A percentile compares a stretch with the other conserved stretches of the same genome.
These are phyloP conservation scores for Inonotus hispidus DNA, from an alignment of 1,284 basidiomycete genomes.

Conservation along the genomic window DNA sequence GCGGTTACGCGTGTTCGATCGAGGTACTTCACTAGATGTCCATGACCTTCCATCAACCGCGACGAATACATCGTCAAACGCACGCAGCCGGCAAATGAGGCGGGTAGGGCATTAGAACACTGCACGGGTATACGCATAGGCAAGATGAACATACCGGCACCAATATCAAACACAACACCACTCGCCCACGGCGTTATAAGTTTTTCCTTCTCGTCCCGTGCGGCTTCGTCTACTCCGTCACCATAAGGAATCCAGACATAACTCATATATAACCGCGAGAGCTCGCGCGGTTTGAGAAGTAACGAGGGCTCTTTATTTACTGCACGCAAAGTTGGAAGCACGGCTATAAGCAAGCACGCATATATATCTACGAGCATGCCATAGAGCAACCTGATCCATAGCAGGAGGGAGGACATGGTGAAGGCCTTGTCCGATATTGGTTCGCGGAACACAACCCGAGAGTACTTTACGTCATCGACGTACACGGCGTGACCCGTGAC, in stretches of 20 bases:
- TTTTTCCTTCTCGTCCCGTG: conserved; percentile 36
- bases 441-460: too few species aligned
- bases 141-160: conserved; percentile 45
- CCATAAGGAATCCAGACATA: conserved; percentile 53
- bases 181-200: conserved; percentile 50
- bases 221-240: conserved; percentile 41
- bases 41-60: conserved; percentile 44
- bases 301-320: conserved; percentile 39
- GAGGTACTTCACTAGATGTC: conserved; percentile 57
- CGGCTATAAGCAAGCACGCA: conserved; percentile 33
- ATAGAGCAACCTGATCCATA: not conserved
- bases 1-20: conserved; percentile 46
- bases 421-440: too few species aligned
- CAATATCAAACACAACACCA: conserved; percentile 63
- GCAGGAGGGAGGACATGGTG: not conserved
- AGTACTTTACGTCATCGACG: too few species aligned
- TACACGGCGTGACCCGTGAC: too few species aligned
- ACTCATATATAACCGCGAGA: conserved; percentile 56
- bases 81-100: too few species aligned
- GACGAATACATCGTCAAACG: not conserved
- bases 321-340: conserved; percentile 44
- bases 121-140: not conserved
- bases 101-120: too few species aligned
- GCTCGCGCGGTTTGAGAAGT: conserved; percentile 37
- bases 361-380: conserved; percentile 31